phyloP scores from a whole-genome alignment of 2,329 filamentous ascomycete genomes.

The Xylariales sp. region DNA sequence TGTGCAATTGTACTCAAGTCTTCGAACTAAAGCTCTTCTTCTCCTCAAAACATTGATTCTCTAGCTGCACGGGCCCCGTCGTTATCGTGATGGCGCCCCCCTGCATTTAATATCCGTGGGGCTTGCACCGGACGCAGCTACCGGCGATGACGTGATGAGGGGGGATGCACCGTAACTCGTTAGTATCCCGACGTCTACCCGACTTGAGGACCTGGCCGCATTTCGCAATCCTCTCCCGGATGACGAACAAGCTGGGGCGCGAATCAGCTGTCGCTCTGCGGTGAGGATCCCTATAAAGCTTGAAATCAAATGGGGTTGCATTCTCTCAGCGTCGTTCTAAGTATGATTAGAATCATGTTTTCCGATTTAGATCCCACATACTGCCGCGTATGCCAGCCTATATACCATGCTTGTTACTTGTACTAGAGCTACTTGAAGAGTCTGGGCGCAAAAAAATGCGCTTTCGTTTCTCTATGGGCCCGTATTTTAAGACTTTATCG shows the following conservation, averaged over 20 bases:
- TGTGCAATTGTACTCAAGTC: constrained; percentile 15
- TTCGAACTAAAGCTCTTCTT: constrained; percentile 16
- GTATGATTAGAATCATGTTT: neutral
- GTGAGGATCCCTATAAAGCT: neutral
- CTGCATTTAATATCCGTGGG: constrained; percentile 25
- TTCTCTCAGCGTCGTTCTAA: neutral
- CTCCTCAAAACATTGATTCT: neutral
- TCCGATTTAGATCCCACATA: constrained; percentile 4
- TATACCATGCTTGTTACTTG: constrained; percentile 1
- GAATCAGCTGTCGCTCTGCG: constrained; percentile 3
- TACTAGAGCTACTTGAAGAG: neutral
- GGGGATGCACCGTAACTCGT: constrained; percentile 26
- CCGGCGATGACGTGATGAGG: constrained; percentile 41
- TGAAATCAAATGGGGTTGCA: neutral
- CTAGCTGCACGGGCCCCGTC: neutral
- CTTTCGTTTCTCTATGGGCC: constrained; percentile 13
- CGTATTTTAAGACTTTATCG: constrained; percentile 23
- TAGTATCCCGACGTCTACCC: neutral
- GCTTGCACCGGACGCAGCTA: constrained; percentile 17
- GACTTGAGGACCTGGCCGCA: constrained; percentile 4
- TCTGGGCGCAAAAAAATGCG: neutral
- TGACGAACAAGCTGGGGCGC: constrained; percentile 34
- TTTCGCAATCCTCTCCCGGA: constrained; percentile 31
- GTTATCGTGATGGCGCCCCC: constrained; percentile 14
- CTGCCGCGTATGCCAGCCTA: neutral